Conservation (phyloP, 169 alveolate species). For the Plasmodium inui region DNA sequence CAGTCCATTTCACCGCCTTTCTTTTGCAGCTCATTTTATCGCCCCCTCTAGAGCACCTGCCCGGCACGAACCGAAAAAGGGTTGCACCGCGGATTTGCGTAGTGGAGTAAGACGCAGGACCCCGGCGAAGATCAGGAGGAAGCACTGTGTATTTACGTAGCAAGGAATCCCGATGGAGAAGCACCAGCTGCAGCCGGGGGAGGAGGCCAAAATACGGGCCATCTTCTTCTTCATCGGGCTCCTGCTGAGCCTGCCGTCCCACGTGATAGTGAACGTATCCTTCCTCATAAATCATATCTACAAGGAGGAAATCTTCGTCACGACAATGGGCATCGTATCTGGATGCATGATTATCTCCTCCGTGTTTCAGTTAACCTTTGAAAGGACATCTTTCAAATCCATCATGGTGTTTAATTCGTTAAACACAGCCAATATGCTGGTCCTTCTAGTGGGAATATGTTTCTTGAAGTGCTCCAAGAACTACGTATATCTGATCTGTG, state of each 20-base stretch:
- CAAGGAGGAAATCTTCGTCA: conserved; percentile 26
- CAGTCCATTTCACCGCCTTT: not conserved
- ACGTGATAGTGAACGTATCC: conserved; percentile 46
- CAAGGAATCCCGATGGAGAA: not conserved
- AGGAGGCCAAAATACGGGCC: not conserved
- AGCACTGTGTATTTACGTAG: too few species aligned
- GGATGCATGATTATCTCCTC: conserved; percentile 56
- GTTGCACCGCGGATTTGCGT: not conserved
- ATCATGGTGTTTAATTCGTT: conserved; percentile 17
- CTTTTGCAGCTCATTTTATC: not conserved
- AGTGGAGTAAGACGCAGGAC: not conserved
- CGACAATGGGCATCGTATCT: conserved; percentile 25
- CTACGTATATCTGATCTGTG: conserved; percentile 21
- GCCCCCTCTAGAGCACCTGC: too few species aligned
- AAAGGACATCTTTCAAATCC: conserved; percentile 47
- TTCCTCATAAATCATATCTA: conserved; percentile 46
- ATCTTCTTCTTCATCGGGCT: conserved; percentile 55
- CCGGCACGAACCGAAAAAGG: not conserved
- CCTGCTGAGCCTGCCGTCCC: conserved; percentile 33
- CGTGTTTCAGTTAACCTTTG: conserved; percentile 18
- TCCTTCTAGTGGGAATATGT: conserved; percentile 14
- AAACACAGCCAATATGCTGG: conserved; percentile 2
- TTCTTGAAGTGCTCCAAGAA: conserved; percentile 23
- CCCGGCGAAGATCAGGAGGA: too few species aligned
- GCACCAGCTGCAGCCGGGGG: conserved; percentile 1